Evolutionary conservation across 805 yeast species (phyloP), one percentile per base, ranked within the genome.

Genomic region (Yarrowia deformans): DNA sequence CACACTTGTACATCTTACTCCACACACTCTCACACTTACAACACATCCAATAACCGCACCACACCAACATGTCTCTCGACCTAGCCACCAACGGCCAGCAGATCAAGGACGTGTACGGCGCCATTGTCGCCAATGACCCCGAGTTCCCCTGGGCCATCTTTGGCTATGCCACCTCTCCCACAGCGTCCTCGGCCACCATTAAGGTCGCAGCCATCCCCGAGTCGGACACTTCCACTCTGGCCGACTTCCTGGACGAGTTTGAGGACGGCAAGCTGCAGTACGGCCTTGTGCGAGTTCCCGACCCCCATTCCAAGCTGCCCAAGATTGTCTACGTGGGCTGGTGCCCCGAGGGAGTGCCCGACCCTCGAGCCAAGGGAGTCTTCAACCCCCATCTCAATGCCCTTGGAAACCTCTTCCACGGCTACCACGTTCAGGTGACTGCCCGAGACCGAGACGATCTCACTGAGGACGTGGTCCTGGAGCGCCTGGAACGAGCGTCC

Each of bases 381-480:
- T 81, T 81, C 76, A 79, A 77, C 71, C 76, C 83, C 23, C 83
- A 81, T 72, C 77, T 79, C 70, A 73, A 79, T 19, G 69, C 81
- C 1, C 81, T 81, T 16, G 78, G 83, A 14, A 76, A 76, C 67
- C 74, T 77, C 70, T 78, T 81, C 72, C 77, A 75, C 46, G 97
- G 97, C 58, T 95, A 94, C 80, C 99, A 95, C 77, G 93, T 95
- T 68, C 98, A 95, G 79, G 88, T 95, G 72, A 93, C 97, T 61
- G 98, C 98, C n/a, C 88, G 98, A 80, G 97, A 91, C 76, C 82
- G 85, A 52, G 97, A 93, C 75, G 99, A 95, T 78, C 84, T 96
- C 77, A 90, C 91, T 74, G 90, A 90, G 54, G 84, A 84, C 34
- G 96, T 90, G 70, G 85, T 95, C 70, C 78, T 92, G 73, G 83